These are phyloP conservation scores for Diaporthe vexans DNA, from an alignment of 2,329 filamentous ascomycete genomes.

Conservation along the genomic window DNA sequence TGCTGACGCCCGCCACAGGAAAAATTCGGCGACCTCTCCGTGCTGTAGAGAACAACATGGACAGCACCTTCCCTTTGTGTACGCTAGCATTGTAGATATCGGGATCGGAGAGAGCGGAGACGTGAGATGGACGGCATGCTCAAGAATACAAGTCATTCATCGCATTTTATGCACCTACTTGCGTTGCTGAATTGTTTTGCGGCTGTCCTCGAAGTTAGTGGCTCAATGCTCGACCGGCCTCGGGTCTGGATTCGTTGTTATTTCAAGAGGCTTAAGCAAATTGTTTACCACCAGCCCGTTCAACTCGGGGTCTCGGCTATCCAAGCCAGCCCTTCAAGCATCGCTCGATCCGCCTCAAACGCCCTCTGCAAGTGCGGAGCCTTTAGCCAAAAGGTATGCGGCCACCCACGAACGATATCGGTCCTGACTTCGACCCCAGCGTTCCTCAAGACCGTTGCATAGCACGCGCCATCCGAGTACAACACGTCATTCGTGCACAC, in stretches of 20 bases:
- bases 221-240: background rate
- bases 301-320: conserved; percentile 43
- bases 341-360: conserved; percentile 56
- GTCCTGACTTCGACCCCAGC: conserved; percentile 57
- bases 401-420: conserved; percentile 61
- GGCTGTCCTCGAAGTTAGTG: background rate
- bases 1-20: conserved; percentile 77
- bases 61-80: conserved; percentile 68
- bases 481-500: conserved; percentile 64
- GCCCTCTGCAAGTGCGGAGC: conserved; percentile 58
- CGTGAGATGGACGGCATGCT: conserved; percentile 39
- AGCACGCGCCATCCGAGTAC: conserved; percentile 66
- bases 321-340: conserved; percentile 59
- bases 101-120: conserved; percentile 50
- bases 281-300: background rate
- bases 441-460: conserved; percentile 57
- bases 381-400: conserved; percentile 68
- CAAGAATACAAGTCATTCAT: conserved; percentile 26
- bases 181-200: background rate
- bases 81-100: conserved; percentile 81
- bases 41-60: conserved; percentile 78
- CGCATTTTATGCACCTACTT: background rate
- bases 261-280: background rate
- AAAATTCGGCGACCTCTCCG: conserved; percentile 97
- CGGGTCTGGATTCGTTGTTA: background rate